phyloP scores from a whole-genome alignment of 2,329 filamentous ascomycete genomes.

The Fusarium concolor region DNA sequence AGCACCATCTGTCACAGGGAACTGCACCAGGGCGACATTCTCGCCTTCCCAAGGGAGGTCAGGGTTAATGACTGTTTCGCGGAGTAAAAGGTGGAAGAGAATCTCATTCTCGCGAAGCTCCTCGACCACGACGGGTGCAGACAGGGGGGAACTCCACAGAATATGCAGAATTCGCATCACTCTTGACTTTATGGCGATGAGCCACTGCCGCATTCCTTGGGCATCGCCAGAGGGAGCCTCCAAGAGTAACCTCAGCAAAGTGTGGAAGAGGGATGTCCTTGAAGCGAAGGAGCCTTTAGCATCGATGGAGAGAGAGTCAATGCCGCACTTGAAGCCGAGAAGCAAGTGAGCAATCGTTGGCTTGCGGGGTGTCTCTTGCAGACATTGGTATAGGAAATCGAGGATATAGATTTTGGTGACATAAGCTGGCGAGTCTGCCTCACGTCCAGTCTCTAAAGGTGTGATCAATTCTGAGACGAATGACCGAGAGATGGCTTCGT shows the following conservation, averaged over 20 bases:
- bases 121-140: conserved; percentile 77
- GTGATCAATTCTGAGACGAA: conserved; percentile 76
- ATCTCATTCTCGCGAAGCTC: conserved; percentile 85
- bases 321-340: conserved; percentile 85
- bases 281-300: conserved; percentile 76
- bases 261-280: conserved; percentile 84
- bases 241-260: conserved; percentile 77
- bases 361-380: conserved; percentile 77
- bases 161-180: conserved; percentile 80
- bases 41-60: conserved; percentile 80
- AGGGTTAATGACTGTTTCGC: conserved; percentile 76
- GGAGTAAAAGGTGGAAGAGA: conserved; percentile 79
- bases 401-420: conserved; percentile 86
- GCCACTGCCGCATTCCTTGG: conserved; percentile 73
- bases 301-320: conserved; percentile 75
- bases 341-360: conserved; percentile 92
- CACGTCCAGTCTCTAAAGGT: conserved; percentile 77
- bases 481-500: conserved; percentile 81
- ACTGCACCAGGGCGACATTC: conserved; percentile 69
- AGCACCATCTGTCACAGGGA: conserved; percentile 76
- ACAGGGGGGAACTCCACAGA: conserved; percentile 86
- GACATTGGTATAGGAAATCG: conserved; percentile 84
- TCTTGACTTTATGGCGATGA: conserved; percentile 75
- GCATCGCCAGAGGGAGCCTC: conserved; percentile 74
- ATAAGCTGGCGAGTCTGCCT: conserved; percentile 77